Percentiles rank a stretch among this genome's conserved stretches.
Conservation (phyloP, 768 basidiomycete species). For the Pleurotus cornucopiae region DNA sequence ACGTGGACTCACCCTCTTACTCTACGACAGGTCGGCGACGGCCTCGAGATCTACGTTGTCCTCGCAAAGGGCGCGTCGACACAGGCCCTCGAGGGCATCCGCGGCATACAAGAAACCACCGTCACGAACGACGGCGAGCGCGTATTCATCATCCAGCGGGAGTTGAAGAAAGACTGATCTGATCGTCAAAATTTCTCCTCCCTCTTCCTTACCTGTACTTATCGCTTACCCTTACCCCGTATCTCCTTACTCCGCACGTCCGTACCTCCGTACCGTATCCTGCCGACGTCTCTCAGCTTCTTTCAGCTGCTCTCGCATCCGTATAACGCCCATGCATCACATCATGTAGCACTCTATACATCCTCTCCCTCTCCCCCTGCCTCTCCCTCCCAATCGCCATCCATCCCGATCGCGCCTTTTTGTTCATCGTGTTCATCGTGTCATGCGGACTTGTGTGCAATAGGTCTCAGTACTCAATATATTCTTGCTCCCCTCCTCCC, state of each 20-base stretch:
- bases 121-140: constrained; percentile 62
- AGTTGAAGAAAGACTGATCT: constrained; percentile 77
- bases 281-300: neutral
- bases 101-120: constrained; percentile 62
- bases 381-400: neutral
- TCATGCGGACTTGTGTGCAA: constrained; percentile 7
- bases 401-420: neutral
- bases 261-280: neutral
- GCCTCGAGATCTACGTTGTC: constrained; percentile 87
- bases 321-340: too few relatives aligned
- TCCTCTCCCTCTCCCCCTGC: neutral
- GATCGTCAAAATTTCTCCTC: neutral
- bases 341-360: too few relatives aligned
- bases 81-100: constrained; percentile 52
- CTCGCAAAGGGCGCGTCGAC: constrained; percentile 63
- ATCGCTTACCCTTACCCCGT: neutral
- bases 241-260: too few relatives aligned
- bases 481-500: neutral
- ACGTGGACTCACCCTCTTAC: too few relatives aligned
- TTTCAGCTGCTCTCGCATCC: neutral
- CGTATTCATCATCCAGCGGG: constrained; percentile 69
- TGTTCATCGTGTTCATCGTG: neutral
- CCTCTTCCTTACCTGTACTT: neutral
- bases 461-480: neutral
- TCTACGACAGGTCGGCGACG: constrained; percentile 78